Evolutionary conservation across 2,329 filamentous ascomycete species (phyloP).

Genomic region (Colletotrichum orbiculare): DNA sequence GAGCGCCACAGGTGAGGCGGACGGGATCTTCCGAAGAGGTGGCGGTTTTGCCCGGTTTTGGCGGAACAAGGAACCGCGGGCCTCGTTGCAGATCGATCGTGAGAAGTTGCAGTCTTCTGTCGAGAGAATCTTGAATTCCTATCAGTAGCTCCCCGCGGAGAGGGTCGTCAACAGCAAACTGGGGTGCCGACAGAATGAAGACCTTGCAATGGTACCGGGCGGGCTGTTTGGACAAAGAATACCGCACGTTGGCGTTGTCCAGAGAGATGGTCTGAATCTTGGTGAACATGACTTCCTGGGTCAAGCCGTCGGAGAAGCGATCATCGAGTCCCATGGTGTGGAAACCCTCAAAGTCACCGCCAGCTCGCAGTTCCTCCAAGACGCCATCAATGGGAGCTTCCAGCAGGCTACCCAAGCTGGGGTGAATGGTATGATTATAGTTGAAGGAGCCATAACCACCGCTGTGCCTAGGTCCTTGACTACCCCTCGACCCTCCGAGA

Average conservation of each 20-base stretch:
- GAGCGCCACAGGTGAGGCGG: slow-evolving; percentile 59
- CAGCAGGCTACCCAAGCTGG: slow-evolving; percentile 70
- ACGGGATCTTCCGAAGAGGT: slow-evolving; percentile 46
- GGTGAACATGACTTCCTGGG: slow-evolving; percentile 77
- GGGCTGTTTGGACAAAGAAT: slow-evolving; percentile 65
- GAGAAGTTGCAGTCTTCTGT: slow-evolving; percentile 75
- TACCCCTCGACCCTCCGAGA: slow-evolving; percentile 66
- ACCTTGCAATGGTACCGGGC: slow-evolving; percentile 69
- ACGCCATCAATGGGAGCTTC: slow-evolving; percentile 77
- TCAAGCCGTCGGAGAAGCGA: slow-evolving; percentile 76
- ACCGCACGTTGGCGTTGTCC: slow-evolving; percentile 70
- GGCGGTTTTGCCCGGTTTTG: slow-evolving; percentile 40
- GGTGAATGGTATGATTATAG: slow-evolving; percentile 58
- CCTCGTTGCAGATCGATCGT: slow-evolving; percentile 62
- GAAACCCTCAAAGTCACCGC: slow-evolving; percentile 74
- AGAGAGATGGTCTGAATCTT: slow-evolving; percentile 76
- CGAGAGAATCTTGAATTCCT: slow-evolving; percentile 76
- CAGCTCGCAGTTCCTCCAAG: slow-evolving; percentile 73
- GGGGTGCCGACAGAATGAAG: slow-evolving; percentile 73
- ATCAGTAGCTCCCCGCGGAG: slow-evolving; percentile 69
- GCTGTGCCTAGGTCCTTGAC: slow-evolving; percentile 72
- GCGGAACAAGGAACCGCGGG: slow-evolving; percentile 34
- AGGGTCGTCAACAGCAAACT: slow-evolving; percentile 63
- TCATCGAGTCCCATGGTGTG: slow-evolving; percentile 79
- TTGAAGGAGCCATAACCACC: slow-evolving; percentile 55